These are phyloP conservation scores for Aureobasidium leucospermi DNA, from an alignment of 2,329 filamentous ascomycete genomes.

Conservation along the genomic window DNA sequence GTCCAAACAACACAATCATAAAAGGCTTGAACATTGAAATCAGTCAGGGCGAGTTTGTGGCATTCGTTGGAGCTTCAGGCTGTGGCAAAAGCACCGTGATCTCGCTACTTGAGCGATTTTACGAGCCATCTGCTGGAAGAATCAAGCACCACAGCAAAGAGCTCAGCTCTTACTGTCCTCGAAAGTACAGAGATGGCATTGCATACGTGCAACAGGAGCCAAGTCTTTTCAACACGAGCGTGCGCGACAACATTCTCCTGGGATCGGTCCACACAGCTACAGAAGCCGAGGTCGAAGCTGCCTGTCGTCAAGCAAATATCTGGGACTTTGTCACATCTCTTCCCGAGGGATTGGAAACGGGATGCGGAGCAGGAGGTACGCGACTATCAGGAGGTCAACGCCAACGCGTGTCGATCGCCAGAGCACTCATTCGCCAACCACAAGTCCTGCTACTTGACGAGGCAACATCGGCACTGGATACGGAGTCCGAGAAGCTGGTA, in stretches of 20 bases:
- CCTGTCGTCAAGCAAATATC: constrained; percentile 35
- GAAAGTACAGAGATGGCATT: constrained; percentile 28
- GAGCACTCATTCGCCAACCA: constrained; percentile 36
- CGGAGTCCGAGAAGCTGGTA: constrained; percentile 34
- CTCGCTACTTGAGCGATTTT: constrained; percentile 39
- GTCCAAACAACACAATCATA: constrained; percentile 65
- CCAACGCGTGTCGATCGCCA: constrained; percentile 36
- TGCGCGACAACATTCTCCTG: constrained; percentile 37
- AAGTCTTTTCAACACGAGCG: constrained; percentile 36
- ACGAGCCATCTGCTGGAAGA: constrained; percentile 32
- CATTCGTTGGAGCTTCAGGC: constrained; percentile 38
- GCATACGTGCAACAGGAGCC: constrained; percentile 40
- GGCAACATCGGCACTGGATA: constrained; percentile 36
- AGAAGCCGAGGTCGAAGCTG: constrained; percentile 26
- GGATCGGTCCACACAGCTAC: constrained; percentile 24
- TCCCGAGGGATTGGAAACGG: constrained; percentile 56
- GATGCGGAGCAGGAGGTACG: constrained; percentile 33
- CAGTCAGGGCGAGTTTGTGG: constrained; percentile 32
- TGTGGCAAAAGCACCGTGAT: constrained; percentile 38
- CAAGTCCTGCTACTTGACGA: constrained; percentile 36
- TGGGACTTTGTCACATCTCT: constrained; percentile 41
- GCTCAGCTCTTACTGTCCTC: constrained; percentile 30
- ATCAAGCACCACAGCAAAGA: constrained; percentile 35
- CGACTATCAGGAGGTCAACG: constrained; percentile 38
- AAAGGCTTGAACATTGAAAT: constrained; percentile 43